Base-by-base conservation (phyloP, 2,329 filamentous ascomycete genomes). In the Aureobasidium lini region DNA sequence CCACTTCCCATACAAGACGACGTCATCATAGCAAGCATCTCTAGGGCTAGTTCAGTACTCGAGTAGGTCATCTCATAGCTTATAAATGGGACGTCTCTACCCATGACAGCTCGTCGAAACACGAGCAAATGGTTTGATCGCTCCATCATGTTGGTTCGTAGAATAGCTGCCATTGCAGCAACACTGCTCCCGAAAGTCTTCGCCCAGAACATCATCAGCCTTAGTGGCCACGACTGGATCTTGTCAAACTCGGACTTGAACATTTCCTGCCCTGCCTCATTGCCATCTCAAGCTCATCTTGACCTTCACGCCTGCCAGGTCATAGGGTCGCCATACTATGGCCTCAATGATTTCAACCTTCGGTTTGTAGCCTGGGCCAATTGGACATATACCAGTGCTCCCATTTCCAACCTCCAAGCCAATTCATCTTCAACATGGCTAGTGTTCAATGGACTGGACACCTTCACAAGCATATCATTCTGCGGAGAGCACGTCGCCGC, bases 401-500 rank as follows among this genome's bases (percentile, higher is more conserved):
- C 72, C 0, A 70, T 85, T 2, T 44, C 68, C 8, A 73, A 69
- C 18, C 64, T 82, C 70, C 63, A 61, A 0, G 59, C 64, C 3
- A 71, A 75, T 36, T 68, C 67, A 1, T 73, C 65, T 5, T 70
- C 70, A 7, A 82, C 78, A 3, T 85, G 78, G 74, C 75, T 86
- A 1, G 72, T 84, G 0, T 86, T 86, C 70, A 78, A 86, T 59
- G 83, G 83, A 6, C 73, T 86, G 2, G 83, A 86, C 63, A 86
- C 83, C 0, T 85, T 84, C 64, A 74, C 81, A 6, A 78, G 77
- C 9, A 77, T 86, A 47, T 72, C 75, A 6, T 73, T 86, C 37
- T 86, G 83, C 62, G 78, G 76, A 0, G 68, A 80, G 23, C 71
- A 76, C 56, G 76, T 86, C 3, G 83, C 79, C 2, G 75, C 75